Conservation (phyloP, 805 yeast genomes). For the Candida pseudofarinosa region DNA sequence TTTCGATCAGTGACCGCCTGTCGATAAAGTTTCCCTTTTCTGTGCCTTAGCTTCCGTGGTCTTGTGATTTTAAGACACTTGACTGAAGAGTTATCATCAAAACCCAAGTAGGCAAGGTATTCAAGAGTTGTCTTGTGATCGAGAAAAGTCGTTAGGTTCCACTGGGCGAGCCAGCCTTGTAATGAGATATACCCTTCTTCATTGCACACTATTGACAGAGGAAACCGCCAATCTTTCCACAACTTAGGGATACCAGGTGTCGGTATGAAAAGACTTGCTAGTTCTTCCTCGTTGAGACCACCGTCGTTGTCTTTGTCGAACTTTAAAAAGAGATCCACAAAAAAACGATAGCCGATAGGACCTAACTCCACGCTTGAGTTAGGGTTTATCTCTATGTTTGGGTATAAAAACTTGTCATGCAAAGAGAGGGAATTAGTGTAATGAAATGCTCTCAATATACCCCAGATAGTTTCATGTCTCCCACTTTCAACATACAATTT, state of each 20-base stretch:
- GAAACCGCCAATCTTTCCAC: conserved; percentile 86
- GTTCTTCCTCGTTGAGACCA: conserved; percentile 75
- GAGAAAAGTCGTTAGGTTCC: conserved; percentile 93
- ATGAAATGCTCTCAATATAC: conserved; percentile 79
- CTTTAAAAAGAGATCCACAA: conserved; percentile 82
- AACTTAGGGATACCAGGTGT: conserved; percentile 90
- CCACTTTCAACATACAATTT: conserved; percentile 86
- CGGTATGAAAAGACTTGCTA: conserved; percentile 67
- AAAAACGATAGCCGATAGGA: conserved; percentile 86
- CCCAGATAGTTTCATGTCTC: conserved; percentile 97
- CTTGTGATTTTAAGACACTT: conserved; percentile 67
- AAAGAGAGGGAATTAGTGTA: conserved; percentile 90
- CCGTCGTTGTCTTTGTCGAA: conserved; percentile 97
- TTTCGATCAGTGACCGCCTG: conserved; percentile 75
- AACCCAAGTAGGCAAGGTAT: conserved; percentile 87
- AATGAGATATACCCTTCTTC: conserved; percentile 86
- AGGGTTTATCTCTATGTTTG: conserved; percentile 69
- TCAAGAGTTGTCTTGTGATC: conserved; percentile 82
- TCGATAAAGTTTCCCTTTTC: conserved; percentile 60
- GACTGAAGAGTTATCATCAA: conserved; percentile 47
- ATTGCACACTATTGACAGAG: conserved; percentile 81
- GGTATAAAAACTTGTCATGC: conserved; percentile 74
- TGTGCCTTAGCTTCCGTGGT: conserved; percentile 67
- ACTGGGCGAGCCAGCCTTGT: conserved; percentile 98
- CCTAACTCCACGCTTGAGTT: conserved; percentile 84